Evolutionary conservation across 2,329 filamentous ascomycete species (phyloP).

Genomic region (Aspergillus uvarum): DNA sequence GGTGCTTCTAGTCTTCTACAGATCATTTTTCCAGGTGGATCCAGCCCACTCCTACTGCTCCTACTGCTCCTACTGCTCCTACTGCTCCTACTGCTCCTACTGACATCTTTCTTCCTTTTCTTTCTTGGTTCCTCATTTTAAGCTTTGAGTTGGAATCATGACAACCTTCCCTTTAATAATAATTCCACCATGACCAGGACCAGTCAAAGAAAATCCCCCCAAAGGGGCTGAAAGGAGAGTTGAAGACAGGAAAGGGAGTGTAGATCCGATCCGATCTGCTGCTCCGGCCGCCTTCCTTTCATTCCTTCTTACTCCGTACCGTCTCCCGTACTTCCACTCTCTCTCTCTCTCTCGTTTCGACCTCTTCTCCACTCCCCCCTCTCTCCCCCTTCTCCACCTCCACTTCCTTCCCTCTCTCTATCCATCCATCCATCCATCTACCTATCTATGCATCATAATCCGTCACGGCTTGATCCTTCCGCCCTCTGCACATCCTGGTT

Average conservation of each 20-base stretch:
- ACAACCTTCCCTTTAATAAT: slow-evolving; percentile 1
- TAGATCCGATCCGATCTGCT: slow-evolving; percentile 13
- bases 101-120: neutral
- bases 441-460: neutral
- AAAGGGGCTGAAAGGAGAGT: too few relatives aligned
- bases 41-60: neutral
- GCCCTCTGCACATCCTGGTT: neutral
- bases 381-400: too few relatives aligned
- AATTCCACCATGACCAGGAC: too few relatives aligned
- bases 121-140: neutral
- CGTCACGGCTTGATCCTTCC: neutral
- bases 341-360: neutral
- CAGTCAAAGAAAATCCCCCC: too few relatives aligned
- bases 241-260: neutral
- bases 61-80: too few relatives aligned
- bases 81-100: too few relatives aligned
- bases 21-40: neutral
- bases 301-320: neutral
- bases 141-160: neutral
- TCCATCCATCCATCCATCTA: neutral
- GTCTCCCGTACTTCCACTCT: neutral
- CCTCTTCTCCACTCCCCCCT: too few relatives aligned
- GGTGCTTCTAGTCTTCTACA: neutral
- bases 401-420: neutral
- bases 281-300: neutral